Conservation (phyloP, 2,329 filamentous ascomycete genomes). For the Aspergillus ruber region DNA sequence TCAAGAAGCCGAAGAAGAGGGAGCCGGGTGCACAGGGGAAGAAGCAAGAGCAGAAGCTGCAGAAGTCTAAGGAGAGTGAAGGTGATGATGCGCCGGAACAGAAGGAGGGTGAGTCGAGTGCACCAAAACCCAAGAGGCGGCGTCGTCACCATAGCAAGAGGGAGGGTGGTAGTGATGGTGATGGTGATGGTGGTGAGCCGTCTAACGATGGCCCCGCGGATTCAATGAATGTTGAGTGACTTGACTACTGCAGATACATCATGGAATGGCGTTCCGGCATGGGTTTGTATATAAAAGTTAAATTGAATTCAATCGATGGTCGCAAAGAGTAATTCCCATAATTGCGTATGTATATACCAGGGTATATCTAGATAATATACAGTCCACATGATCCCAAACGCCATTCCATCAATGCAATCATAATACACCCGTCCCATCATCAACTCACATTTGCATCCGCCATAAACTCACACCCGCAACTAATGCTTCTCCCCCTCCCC, state of each 20-base stretch:
- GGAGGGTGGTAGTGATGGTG: constrained; percentile 13
- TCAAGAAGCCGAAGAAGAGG: constrained; percentile 42
- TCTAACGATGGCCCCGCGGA: constrained; percentile 8
- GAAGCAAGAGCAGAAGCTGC: constrained; percentile 14
- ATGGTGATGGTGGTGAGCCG: constrained; percentile 6
- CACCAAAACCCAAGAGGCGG: constrained; percentile 29
- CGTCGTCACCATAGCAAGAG: constrained; percentile 26
- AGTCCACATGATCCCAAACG: neutral
- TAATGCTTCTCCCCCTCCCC: constrained; percentile 2
- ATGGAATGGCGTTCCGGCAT: constrained; percentile 25
- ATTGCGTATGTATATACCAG: neutral
- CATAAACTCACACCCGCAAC: too few relatives aligned
- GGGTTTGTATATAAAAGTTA: neutral
- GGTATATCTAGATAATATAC: constrained; percentile 1
- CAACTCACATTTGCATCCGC: too few relatives aligned
- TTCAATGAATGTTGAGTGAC: constrained; percentile 4
- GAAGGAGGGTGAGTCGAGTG: constrained; percentile 18
- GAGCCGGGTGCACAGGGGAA: constrained; percentile 9
- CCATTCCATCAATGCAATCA: neutral
- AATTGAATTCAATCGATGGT: neutral
- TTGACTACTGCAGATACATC: constrained; percentile 1
- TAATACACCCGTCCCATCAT: neutral
- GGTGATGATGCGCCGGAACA: constrained; percentile 15
- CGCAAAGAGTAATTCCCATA: neutral
- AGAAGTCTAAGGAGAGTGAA: constrained; percentile 6